These are phyloP conservation scores for Calonectria hongkongensis DNA, from an alignment of 2,329 filamentous ascomycete species.

Conservation along the genomic window DNA sequence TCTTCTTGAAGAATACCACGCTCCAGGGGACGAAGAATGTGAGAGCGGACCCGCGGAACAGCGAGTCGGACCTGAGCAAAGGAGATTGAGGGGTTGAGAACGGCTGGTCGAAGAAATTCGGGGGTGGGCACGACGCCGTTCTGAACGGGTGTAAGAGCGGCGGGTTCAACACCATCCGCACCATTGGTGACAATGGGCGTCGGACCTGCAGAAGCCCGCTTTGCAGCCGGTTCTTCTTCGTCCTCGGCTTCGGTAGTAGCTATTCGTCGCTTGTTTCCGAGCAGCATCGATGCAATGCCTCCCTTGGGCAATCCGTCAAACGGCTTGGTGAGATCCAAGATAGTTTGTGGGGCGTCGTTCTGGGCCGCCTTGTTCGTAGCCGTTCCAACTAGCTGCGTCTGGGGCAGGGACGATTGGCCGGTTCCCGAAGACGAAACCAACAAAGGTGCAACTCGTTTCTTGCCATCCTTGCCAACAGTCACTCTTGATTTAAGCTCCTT, in stretches of 20 bases:
- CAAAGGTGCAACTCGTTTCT: conserved; percentile 94
- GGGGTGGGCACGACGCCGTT: conserved; percentile 81
- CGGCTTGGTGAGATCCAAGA: conserved; percentile 93
- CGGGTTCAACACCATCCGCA: conserved; percentile 85
- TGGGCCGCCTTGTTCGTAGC: conserved; percentile 77
- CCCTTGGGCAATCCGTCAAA: conserved; percentile 95
- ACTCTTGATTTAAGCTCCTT: conserved; percentile 88
- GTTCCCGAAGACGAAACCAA: conserved; percentile 92
- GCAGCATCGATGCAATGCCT: conserved; percentile 87
- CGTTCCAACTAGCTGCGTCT: conserved; percentile 89
- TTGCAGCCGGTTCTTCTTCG: conserved; percentile 74
- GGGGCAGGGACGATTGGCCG: conserved; percentile 90
- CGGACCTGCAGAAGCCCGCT: conserved; percentile 78
- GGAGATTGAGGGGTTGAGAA: conserved; percentile 87
- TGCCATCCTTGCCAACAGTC: conserved; percentile 96
- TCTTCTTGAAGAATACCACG: conserved; percentile 74
- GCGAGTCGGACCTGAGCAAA: conserved; percentile 90
- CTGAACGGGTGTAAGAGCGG: conserved; percentile 75
- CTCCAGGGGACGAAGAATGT: conserved; percentile 89
- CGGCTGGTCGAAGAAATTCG: conserved; percentile 90
- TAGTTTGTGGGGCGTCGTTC: conserved; percentile 85
- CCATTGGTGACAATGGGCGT: conserved; percentile 85
- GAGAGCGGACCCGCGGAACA: conserved; percentile 88
- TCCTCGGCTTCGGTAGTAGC: conserved; percentile 84
- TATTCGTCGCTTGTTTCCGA: conserved; percentile 95